Evolutionary conservation across 2,329 filamentous ascomycete species (phyloP), one percentile per base, ranked within the genome.

Genomic region (Diaporthe vexans): DNA sequence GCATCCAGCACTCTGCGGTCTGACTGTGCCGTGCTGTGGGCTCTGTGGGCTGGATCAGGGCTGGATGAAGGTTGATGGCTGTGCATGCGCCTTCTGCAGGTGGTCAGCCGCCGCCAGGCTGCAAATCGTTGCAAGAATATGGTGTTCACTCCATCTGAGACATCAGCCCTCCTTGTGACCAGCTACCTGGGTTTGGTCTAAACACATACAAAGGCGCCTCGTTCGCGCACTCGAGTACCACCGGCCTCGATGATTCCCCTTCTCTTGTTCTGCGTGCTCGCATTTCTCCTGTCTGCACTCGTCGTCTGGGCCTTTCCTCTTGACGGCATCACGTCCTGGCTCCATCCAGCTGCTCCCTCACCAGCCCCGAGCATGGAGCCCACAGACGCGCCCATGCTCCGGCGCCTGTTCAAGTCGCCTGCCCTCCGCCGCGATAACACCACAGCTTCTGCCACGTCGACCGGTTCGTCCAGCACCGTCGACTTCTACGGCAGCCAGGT

Each of bases 401-500:
- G 46, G 19, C 46, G 48, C 21, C 46, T 67, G 21, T 67, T 52
- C 63, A 67, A 40, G 46, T 67, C 63, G 46, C 63, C 63, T 24
- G 46, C 63, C 8, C 46, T 67, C 46, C 46, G 48, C 63, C 63
- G 63, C 48, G 63, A 68, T 54, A 35, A 9, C 33, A 68, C 63
- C 46, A 40, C 68, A 9, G 51, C 54, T 46, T 58, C 68, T 19
- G 5, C 40, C 8, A 19, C 68, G n/a, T 71, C 70, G 19, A 24
- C 63, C 24, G 17, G 37, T 7, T 51, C 40, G 2, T 48, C 54
- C 3, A 59, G 71, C 17, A 63, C 61, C 10, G 74, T 76, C 69
- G 51, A 87, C 69, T 91, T 90, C 81, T 88, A 90, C 78, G 87
- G 86, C 76, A 91, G 89, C 3, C 90, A 92, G 79, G 83, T 91